Conservation (phyloP, 2,329 filamentous ascomycete species). For the Aschersonia sp. region DNA sequence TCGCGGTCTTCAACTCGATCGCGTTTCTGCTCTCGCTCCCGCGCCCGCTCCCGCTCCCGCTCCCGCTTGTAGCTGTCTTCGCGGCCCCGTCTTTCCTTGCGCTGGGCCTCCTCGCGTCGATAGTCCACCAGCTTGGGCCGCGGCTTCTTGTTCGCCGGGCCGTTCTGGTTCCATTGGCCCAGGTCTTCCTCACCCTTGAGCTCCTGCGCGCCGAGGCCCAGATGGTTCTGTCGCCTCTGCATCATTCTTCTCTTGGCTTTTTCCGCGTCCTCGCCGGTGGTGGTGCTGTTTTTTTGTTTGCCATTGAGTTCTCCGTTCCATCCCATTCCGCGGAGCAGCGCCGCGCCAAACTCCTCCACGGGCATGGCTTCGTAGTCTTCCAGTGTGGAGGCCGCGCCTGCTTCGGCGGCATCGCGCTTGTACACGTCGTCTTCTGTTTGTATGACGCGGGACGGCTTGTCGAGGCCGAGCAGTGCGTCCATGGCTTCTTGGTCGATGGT, state of each 20-base stretch:
- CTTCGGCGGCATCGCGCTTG: slow-evolving; percentile 50
- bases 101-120: slow-evolving; percentile 25
- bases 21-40: slow-evolving; percentile 22
- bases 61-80: slow-evolving; percentile 34
- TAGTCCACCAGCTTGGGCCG: slow-evolving; percentile 36
- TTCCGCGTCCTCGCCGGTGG: too few species aligned
- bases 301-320: slow-evolving; percentile 56
- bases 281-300: too few species aligned
- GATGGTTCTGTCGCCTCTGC: slow-evolving; percentile 60
- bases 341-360: slow-evolving; percentile 87
- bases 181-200: slow-evolving; percentile 58
- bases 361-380: slow-evolving; percentile 81
- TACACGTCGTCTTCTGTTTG: slow-evolving; percentile 53
- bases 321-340: slow-evolving; percentile 82
- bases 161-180: slow-evolving; percentile 63
- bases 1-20: slow-evolving; percentile 11
- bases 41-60: slow-evolving; percentile 26
- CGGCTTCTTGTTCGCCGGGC: slow-evolving; percentile 30
- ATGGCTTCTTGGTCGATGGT: slow-evolving; percentile 40
- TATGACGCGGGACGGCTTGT: slow-evolving; percentile 12
- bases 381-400: slow-evolving; percentile 62
- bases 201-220: slow-evolving; percentile 82
- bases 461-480: slow-evolving; percentile 49
- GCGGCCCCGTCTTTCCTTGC: slow-evolving; percentile 25
- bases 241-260: slow-evolving; percentile 39